Base-by-base conservation (phyloP, 371 early-diverging fungal species). In the Zopfochytrium polystomum region DNA sequence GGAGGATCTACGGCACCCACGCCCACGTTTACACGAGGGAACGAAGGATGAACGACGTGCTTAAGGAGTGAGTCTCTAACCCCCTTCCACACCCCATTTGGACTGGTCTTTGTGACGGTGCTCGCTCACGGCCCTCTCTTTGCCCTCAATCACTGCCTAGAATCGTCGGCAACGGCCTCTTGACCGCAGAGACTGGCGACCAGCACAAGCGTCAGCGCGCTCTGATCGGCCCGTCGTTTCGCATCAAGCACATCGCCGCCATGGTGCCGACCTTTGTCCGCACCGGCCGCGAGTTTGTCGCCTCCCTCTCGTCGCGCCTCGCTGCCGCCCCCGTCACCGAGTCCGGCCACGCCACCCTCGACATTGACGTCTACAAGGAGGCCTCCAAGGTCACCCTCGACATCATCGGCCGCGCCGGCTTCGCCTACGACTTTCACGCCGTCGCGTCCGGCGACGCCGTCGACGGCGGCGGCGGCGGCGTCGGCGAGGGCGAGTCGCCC, bases 161-260 rank as follows among this genome's bases (percentile, higher is more conserved):
- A 20, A 55, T 84, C 5, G 27, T 85, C 6, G 86, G 87, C 2
- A 49, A 75, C 23, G 86, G 87, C 5, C 60, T 87, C 3, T 52
- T 87, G 35, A 60, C 83, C 7, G 74, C 80, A 0, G 38, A 86
- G n/a, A 86, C 85, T 0, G 75, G 70, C 35, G 78, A 73, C 43
- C 70, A 51, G 0, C 88, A 87, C 66, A 74, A 76, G 52, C 78
- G 74, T 22, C 88, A 87, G 62, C 81, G 88, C 46, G 85, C 82
- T 45, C 72, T 86, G 75, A 61, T 86, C 35, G 85, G 85, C 62
- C 88, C 88, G 6, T 82, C 83, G 5, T 87, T 87, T 54, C 66
- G 76, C 1, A 66, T 80, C 27, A 69, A 74, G 42, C 68, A 82
- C 9, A 68, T 85, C 47, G 69, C 67, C 9, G 58, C 65, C 2